phyloP scores from a whole-genome alignment of 2,329 filamentous ascomycete genomes.

The Apiospora marii region DNA sequence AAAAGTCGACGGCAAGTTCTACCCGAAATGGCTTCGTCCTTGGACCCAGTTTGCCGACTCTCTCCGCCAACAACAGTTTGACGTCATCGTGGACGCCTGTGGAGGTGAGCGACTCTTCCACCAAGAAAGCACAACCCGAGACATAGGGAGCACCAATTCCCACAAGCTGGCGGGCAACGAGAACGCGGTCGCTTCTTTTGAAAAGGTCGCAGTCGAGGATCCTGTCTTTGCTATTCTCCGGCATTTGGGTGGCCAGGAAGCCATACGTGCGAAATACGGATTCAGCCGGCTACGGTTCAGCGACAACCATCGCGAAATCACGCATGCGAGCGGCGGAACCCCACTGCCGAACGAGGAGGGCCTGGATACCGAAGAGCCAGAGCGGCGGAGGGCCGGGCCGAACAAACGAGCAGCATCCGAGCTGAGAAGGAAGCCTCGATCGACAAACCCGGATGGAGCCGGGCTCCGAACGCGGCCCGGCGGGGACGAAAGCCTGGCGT shows the following conservation, averaged over 20 bases:
- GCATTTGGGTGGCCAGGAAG: too few relatives aligned
- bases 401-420: conserved; percentile 29
- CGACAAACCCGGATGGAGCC: conserved; percentile 27
- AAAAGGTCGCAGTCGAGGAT: too few relatives aligned
- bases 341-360: conserved; percentile 20
- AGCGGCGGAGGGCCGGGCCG: conserved; percentile 26
- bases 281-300: conserved; percentile 29
- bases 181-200: too few relatives aligned
- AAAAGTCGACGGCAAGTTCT: conserved; percentile 33
- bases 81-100: conserved; percentile 28
- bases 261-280: too few relatives aligned
- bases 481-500: conserved; percentile 21
- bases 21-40: conserved; percentile 33
- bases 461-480: conserved; percentile 11
- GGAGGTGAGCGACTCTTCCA: conserved; percentile 30
- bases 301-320: conserved; percentile 28
- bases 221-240: too few relatives aligned
- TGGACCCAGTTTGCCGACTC: conserved; percentile 29
- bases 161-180: conserved; percentile 17
- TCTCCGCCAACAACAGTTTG: conserved; percentile 29
- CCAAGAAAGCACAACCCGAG: conserved; percentile 25
- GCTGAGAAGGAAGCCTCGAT: conserved; percentile 23
- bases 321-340: background rate
- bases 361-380: conserved; percentile 22
- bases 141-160: conserved; percentile 13